Evolutionary conservation across 2,329 filamentous ascomycete genomes (phyloP).

Genomic region (Fusarium duplospermum): DNA sequence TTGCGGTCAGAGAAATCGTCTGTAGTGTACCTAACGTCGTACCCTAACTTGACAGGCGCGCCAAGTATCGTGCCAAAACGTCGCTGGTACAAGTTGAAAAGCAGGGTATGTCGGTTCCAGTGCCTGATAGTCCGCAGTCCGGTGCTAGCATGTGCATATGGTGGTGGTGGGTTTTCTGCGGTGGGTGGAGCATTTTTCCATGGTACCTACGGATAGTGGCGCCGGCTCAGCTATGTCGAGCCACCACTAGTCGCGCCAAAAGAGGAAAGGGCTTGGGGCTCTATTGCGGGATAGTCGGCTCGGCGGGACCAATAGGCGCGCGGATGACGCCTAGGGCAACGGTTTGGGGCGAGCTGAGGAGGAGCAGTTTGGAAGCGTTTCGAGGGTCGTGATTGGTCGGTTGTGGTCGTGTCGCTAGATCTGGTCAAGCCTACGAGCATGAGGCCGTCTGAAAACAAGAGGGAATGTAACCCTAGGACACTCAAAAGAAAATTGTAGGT

Average conservation of each 20-base stretch:
- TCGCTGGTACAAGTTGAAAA: neutral
- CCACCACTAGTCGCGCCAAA: conserved; percentile 43
- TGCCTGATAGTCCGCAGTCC: conserved; percentile 20
- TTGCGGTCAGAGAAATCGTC: neutral
- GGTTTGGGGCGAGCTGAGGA: conserved; percentile 44
- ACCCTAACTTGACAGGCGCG: conserved; percentile 18
- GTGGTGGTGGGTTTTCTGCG: neutral
- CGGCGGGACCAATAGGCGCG: conserved; percentile 44
- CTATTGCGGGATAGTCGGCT: conserved; percentile 31
- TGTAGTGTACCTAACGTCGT: neutral
- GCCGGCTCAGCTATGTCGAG: conserved; percentile 41
- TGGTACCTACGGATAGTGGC: conserved; percentile 30
- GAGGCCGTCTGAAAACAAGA: conserved; percentile 39
- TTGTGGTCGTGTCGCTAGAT: conserved; percentile 22
- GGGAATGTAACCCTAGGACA: conserved; percentile 31
- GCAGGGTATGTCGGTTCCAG: neutral
- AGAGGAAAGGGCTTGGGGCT: conserved; percentile 36
- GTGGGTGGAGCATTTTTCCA: neutral
- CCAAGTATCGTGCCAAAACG: conserved; percentile 9
- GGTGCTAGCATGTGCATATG: conserved; percentile 16
- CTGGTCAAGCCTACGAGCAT: conserved; percentile 33
- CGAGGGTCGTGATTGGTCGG: conserved; percentile 18
- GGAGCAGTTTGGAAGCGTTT: conserved; percentile 10
- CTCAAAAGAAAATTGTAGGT: conserved; percentile 6
- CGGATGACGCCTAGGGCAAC: conserved; percentile 37